These are phyloP conservation scores for Erysimum cheiranthoides DNA, from an alignment of 345 rosid genomes.

Conservation along the genomic window DNA sequence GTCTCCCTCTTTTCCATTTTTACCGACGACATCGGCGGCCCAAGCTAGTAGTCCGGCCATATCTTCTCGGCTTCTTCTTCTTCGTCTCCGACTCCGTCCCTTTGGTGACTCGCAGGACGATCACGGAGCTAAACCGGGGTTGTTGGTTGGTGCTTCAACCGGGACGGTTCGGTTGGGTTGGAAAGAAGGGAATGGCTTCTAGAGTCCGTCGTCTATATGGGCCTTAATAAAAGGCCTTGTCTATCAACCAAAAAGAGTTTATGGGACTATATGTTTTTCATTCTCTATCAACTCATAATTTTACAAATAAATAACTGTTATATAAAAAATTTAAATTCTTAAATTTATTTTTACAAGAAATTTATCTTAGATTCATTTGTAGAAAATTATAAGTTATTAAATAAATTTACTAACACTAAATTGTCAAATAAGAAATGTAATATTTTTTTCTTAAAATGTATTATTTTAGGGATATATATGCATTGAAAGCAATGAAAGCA, in stretches of 20 bases:
- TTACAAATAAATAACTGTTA: neutral
- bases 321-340: no score
- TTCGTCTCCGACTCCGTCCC: neutral
- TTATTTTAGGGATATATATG: constrained; percentile 2
- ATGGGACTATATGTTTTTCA: neutral
- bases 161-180: neutral
- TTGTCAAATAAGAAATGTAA: neutral
- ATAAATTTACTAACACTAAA: neutral
- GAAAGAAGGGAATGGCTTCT: neutral
- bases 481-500: constrained; percentile 13
- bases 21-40: constrained; percentile 95
- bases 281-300: neutral
- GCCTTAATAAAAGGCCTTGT: neutral
- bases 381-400: neutral
- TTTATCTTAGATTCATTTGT: neutral
- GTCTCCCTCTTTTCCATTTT: constrained; percentile 56
- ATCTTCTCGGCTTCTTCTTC: neutral
- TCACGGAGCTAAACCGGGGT: constrained; percentile 35
- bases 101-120: constrained; percentile 2
- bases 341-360: neutral
- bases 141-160: constrained; percentile 34
- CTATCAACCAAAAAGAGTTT: neutral
- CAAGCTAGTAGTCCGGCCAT: constrained; percentile 93
- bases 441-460: no score
- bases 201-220: neutral